A percentile compares a stretch with the other conserved stretches of the same genome.
These are phyloP conservation scores for Pezizomycotina sp. DNA, from an alignment of 2,329 filamentous ascomycete genomes.

Conservation along the genomic window DNA sequence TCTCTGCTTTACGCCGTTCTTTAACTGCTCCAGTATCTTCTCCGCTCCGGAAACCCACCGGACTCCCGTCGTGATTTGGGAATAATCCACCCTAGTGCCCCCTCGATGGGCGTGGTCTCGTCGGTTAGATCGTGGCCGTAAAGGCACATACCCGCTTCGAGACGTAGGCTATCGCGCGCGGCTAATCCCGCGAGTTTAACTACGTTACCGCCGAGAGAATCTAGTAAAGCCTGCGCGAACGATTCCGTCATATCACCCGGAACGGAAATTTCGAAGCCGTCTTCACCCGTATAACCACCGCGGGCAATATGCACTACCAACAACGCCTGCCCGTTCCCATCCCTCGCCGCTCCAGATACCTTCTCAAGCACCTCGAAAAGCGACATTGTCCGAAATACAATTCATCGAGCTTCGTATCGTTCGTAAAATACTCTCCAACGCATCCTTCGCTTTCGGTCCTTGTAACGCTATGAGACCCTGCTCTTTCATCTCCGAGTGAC, in stretches of 20 bases:
- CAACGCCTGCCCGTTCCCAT: conserved; percentile 36
- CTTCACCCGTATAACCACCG: conserved; percentile 92
- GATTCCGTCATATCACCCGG: conserved; percentile 46
- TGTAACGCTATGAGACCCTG: conserved; percentile 78
- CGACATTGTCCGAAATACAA: conserved; percentile 70
- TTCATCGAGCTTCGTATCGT: conserved; percentile 40
- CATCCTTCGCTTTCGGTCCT: conserved; percentile 56
- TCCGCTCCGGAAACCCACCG: conserved; percentile 61
- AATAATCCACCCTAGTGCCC: conserved; percentile 61
- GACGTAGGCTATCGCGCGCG: conserved; percentile 74
- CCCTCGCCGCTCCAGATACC: conserved; percentile 31
- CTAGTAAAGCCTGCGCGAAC: conserved; percentile 54
- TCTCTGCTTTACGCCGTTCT: conserved; percentile 41
- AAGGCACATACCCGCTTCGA: conserved; percentile 98
- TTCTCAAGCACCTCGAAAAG: conserved; percentile 40
- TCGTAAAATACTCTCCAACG: conserved; percentile 49
- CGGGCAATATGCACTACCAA: conserved; percentile 56
- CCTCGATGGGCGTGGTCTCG: conserved; percentile 50
- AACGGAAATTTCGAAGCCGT: conserved; percentile 93
- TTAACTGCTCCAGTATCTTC: conserved; percentile 51
- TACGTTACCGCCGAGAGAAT: conserved; percentile 38
- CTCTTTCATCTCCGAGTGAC: conserved; percentile 53
- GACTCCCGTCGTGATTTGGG: conserved; percentile 54
- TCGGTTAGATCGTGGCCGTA: conserved; percentile 97
- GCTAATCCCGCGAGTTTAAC: conserved; percentile 75